Evolutionary conservation across 208 protist species (phyloP).

Genomic region (Wallacemonas sp.): DNA sequence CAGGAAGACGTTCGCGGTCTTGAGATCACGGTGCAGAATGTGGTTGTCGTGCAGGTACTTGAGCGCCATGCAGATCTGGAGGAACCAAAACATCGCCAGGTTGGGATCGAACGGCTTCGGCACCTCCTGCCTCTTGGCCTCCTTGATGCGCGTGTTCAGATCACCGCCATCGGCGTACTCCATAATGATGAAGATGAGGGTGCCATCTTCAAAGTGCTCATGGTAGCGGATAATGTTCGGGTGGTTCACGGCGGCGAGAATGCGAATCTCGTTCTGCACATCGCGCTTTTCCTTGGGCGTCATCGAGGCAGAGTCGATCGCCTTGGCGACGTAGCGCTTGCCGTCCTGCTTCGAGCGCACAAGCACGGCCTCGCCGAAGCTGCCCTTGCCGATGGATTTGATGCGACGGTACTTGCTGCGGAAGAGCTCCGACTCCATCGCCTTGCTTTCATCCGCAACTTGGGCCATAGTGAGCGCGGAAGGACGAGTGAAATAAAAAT

Average conservation of each 20-base stretch:
- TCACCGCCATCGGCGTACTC: conserved; percentile 93
- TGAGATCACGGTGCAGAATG: conserved; percentile 91
- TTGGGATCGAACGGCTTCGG: conserved; percentile 82
- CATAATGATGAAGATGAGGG: conserved; percentile 93
- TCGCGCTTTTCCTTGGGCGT: conserved; percentile 90
- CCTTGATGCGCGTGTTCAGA: conserved; percentile 87
- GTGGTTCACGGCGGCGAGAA: conserved; percentile 88
- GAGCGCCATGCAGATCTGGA: conserved; percentile 90
- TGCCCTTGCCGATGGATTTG: conserved; percentile 91
- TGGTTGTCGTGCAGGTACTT: conserved; percentile 94
- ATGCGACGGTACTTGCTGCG: conserved; percentile 85
- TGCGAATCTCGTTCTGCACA: conserved; percentile 93
- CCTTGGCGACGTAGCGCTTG: conserved; percentile 93
- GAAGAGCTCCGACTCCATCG: conserved; percentile 84
- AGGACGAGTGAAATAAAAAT: too few species aligned
- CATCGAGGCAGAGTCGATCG: conserved; percentile 89
- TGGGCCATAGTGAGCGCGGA: conserved; percentile 50
- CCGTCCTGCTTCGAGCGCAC: conserved; percentile 88
- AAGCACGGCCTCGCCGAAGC: conserved; percentile 92
- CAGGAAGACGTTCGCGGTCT: conserved; percentile 92
- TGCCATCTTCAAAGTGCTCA: conserved; percentile 87
- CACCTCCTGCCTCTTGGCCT: conserved; percentile 79
- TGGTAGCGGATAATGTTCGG: conserved; percentile 94
- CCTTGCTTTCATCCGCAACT: conserved; percentile 67
- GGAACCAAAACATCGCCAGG: conserved; percentile 91